A percentile compares a stretch with the other conserved stretches of the same genome.
phyloP scores from a whole-genome alignment of 1,284 basidiomycete genomes.

The Tremellales sp. region DNA sequence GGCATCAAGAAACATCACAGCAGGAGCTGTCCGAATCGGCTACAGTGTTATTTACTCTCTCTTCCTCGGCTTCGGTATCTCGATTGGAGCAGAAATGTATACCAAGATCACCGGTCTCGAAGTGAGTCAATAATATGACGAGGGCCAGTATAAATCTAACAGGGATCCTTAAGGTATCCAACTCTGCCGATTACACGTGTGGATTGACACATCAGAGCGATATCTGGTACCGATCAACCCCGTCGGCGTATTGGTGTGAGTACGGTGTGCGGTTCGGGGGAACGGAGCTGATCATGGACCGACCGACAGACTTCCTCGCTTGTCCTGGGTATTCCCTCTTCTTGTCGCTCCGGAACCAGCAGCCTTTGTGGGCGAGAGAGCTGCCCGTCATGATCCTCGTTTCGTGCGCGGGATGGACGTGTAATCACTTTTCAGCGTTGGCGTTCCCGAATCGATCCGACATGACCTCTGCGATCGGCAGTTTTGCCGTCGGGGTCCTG shows the following conservation, averaged over 20 bases:
- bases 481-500: constrained; percentile 76
- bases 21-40: constrained; percentile 79
- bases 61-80: constrained; percentile 77
- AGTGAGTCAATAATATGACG: constrained; percentile 9
- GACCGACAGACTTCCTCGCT: constrained; percentile 63
- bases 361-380: constrained; percentile 67
- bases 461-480: constrained; percentile 68
- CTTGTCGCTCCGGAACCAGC: constrained; percentile 72
- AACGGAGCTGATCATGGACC: constrained; percentile 1
- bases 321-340: constrained; percentile 73
- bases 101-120: constrained; percentile 54
- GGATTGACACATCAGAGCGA: constrained; percentile 55
- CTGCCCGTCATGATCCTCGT: constrained; percentile 63
- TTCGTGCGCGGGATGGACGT: constrained; percentile 68
- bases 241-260: constrained; percentile 51
- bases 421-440: constrained; percentile 66
- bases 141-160: constrained; percentile 3
- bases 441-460: constrained; percentile 69
- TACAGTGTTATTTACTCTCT: constrained; percentile 61
- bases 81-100: constrained; percentile 70
- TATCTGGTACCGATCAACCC: constrained; percentile 49
- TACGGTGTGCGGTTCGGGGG: constrained; percentile 14
- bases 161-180: constrained; percentile 32
- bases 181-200: constrained; percentile 62
- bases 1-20: constrained; percentile 65